These are phyloP conservation scores for Talinum fruticosum DNA, from an alignment of 148 eudicot species.

Conservation along the genomic window DNA sequence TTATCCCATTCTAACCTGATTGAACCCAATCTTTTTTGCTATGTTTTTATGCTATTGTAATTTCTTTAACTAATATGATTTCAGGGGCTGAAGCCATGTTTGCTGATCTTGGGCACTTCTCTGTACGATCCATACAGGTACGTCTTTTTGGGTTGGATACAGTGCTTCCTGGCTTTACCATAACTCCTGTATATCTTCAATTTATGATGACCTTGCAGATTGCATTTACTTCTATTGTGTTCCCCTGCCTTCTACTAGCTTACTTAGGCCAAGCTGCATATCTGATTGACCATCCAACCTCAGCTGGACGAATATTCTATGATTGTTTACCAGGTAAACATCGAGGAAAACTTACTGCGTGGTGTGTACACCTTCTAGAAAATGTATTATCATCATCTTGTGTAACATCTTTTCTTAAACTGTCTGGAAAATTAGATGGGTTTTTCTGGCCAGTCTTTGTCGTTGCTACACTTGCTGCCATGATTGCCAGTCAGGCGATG, in stretches of 20 bases:
- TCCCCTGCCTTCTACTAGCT: constrained; percentile 93
- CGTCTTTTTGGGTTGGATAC: constrained; percentile 10
- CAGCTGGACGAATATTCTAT: constrained; percentile 58
- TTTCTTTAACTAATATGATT: constrained; percentile 23
- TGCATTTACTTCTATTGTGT: constrained; percentile 80
- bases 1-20: neutral
- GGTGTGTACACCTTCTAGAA: neutral
- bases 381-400: constrained; percentile 1
- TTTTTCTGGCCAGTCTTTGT: constrained; percentile 92
- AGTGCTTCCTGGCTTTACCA: neutral
- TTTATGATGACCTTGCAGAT: constrained; percentile 44
- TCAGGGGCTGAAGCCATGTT: constrained; percentile 99
- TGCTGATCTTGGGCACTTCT: constrained; percentile 97
- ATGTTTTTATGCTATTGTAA: neutral
- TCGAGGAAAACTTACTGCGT: neutral
- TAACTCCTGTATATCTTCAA: neutral
- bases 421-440: constrained; percentile 39
- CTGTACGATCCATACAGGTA: constrained; percentile 89
- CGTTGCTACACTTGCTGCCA: constrained; percentile 82
- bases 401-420: neutral
- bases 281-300: constrained; percentile 52
- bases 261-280: constrained; percentile 95
- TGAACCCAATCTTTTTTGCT: neutral
- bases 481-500: constrained; percentile 98
- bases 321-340: constrained; percentile 76